Base-by-base conservation (phyloP, 495 filamentous ascomycete species). In the Aspergillus sparsus region DNA sequence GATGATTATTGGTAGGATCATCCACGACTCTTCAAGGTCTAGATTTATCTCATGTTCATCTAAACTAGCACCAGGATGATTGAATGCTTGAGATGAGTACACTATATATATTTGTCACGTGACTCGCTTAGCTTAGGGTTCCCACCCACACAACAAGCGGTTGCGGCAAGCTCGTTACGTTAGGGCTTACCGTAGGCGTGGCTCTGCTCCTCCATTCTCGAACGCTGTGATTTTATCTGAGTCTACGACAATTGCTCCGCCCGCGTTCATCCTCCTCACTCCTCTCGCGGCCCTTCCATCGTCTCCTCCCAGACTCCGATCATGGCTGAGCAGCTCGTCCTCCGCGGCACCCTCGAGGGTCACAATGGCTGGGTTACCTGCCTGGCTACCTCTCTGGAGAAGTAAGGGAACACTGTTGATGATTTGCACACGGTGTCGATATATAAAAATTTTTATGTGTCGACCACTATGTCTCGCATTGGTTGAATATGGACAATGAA, bases 371-470 rank as follows among this genome's bases (percentile, higher is more conserved):
- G 85, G 86, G 85, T 83, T 73, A 83, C 81, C 62, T 82, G 70
- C 81, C 85, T 99, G 75, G 94, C 94, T 66, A 99, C 94, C 68
- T 97, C 93, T 70, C 87, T 97, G 80, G 94, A 99, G 88, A 99
- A 98, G 90, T 93, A 88, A 75, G 89, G 70, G 58, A 55, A 66
- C 60, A 53, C 56, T 37, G 49, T 49, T 49, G 49, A 58, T 49
- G 39, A 54, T 49, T 63, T 58, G 52, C 49, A 57, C 45, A 63
- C 59, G 61, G 50, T 58, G 53, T 15, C 32, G 37, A 50, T 55
- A 44, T 63, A 51, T 46, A 56, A 39, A 53, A 46, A 55, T 57
- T 41, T 50, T 52, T 53, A 62, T 53, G 21, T 54, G 41, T 55
- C 41, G 52, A 51, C 35, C 39, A 35, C 50, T 42, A 42, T 53